Evolutionary conservation across 148 eudicot species (phyloP).

Genomic region (Camellia sinensis): DNA sequence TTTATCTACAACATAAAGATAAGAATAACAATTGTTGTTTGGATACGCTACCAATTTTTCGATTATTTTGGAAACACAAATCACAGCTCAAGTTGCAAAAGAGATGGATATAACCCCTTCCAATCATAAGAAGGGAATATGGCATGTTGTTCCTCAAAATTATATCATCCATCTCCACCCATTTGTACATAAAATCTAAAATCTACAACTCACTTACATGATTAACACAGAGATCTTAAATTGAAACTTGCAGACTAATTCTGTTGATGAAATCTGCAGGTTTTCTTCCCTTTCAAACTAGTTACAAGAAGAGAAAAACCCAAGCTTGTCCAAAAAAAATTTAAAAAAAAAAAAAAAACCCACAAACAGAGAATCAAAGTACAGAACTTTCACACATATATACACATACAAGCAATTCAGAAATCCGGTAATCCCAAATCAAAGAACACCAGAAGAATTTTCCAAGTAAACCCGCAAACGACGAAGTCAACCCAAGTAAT

Average conservation of each 20-base stretch:
- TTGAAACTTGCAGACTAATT: neutral
- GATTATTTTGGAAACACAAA: neutral
- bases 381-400: neutral
- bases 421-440: neutral
- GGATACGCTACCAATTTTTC: neutral
- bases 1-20: neutral
- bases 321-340: neutral
- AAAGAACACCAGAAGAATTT: neutral
- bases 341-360: neutral
- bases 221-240: neutral
- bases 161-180: neutral
- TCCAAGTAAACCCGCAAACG: neutral
- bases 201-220: neutral
- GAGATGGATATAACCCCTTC: neutral
- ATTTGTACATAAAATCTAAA: neutral
- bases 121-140: neutral
- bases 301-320: neutral
- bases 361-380: too few species aligned
- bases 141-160: neutral
- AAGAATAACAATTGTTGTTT: neutral
- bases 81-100: conserved; percentile 4
- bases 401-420: neutral
- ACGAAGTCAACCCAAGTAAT: conserved; percentile 8
- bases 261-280: neutral
- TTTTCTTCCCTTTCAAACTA: neutral